These are phyloP conservation scores for Pseudomassariella vexata DNA, from an alignment of 2,329 filamentous ascomycete genomes.

Conservation along the genomic window DNA sequence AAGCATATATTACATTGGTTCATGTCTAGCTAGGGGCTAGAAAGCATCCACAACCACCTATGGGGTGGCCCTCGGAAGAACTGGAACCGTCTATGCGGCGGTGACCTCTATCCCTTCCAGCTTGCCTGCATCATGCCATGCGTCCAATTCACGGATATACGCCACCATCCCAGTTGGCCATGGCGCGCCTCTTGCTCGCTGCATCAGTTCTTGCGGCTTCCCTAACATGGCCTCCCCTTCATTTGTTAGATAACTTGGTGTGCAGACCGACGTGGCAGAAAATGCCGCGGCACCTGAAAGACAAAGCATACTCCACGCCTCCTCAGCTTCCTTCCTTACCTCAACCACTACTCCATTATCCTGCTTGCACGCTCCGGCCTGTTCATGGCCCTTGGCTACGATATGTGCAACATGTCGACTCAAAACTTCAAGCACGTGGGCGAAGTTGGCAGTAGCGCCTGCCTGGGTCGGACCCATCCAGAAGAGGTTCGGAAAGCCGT, in stretches of 20 bases:
- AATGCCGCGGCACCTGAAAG: constrained; percentile 1
- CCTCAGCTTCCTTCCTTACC: constrained; percentile 1
- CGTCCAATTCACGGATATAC: constrained; percentile 2
- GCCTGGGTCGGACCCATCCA: constrained; percentile 2
- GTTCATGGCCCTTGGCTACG: not conserved
- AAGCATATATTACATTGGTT: too few relatives aligned
- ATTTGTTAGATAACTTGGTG: constrained; percentile 1
- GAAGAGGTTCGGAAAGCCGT: constrained; percentile 3
- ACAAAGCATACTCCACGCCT: constrained; percentile 2
- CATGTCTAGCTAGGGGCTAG: too few relatives aligned
- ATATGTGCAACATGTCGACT: constrained; percentile 1
- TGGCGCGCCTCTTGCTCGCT: not conserved
- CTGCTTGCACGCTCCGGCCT: not conserved
- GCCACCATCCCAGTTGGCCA: constrained; percentile 3
- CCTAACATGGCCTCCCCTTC: constrained; percentile 2
- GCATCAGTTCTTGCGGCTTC: constrained; percentile 1
- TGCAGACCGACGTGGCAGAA: not conserved
- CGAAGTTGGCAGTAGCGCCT: constrained; percentile 3
- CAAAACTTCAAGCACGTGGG: constrained; percentile 1
- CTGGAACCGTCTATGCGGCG: not conserved
- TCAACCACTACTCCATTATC: constrained; percentile 1
- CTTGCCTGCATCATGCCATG: constrained; percentile 3
- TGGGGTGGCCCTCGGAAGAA: too few relatives aligned
- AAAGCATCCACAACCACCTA: too few relatives aligned
- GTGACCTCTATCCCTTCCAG: constrained; percentile 1